These are phyloP conservation scores for Bryoglossum gracile DNA, from an alignment of 495 filamentous ascomycete genomes.

Conservation along the genomic window DNA sequence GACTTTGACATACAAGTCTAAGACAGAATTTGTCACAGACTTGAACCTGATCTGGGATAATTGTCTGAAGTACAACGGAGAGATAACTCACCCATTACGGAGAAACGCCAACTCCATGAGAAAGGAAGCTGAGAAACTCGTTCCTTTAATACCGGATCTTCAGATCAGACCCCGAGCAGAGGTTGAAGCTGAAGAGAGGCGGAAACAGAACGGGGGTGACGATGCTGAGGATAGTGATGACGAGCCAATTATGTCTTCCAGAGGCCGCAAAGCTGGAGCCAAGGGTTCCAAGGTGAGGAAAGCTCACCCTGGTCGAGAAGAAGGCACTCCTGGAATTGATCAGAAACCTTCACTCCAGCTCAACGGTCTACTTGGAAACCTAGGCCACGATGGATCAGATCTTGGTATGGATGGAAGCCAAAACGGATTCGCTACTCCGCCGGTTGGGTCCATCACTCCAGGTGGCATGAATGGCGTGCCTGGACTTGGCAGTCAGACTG, in stretches of 20 bases:
- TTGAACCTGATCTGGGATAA: constrained; percentile 95
- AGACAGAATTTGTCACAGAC: constrained; percentile 89
- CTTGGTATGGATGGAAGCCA: constrained; percentile 53
- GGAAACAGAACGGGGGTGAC: constrained; percentile 68
- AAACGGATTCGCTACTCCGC: constrained; percentile 80
- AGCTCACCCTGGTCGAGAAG: constrained; percentile 64
- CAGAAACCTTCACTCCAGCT: constrained; percentile 48
- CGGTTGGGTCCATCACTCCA: constrained; percentile 71
- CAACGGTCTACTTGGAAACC: constrained; percentile 43
- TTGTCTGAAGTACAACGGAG: constrained; percentile 90
- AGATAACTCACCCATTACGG: constrained; percentile 76
- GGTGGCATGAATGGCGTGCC: constrained; percentile 61
- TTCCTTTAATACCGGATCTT: constrained; percentile 91
- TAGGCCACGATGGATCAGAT: constrained; percentile 44
- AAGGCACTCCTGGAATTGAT: constrained; percentile 67
- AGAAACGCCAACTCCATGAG: constrained; percentile 95
- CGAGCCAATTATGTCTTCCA: constrained; percentile 97
- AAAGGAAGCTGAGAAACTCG: constrained; percentile 91
- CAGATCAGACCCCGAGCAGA: constrained; percentile 83
- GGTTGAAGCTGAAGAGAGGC: constrained; percentile 91
- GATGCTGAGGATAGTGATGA: constrained; percentile 86
- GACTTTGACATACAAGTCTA: constrained; percentile 77
- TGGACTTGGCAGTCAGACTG: constrained; percentile 60
- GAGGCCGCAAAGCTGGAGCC: constrained; percentile 79
- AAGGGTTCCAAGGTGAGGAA: constrained; percentile 78